phyloP scores from a whole-genome alignment of 176 grass and related monocot species.

The Zea mays region DNA sequence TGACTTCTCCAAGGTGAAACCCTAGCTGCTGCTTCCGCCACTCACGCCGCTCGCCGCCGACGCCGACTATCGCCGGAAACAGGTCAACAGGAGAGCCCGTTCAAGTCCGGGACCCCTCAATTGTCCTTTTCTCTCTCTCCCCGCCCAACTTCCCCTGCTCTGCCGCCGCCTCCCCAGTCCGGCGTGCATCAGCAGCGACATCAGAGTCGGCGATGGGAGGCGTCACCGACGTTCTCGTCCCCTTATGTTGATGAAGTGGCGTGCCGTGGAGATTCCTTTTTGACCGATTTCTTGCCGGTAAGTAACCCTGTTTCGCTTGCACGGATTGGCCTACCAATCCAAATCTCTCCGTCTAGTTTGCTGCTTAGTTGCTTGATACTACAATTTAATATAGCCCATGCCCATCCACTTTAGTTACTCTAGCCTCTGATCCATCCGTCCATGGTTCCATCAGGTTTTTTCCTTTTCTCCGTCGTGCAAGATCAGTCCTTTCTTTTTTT shows the following conservation, averaged over 20 bases:
- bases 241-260: background rate
- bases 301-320: background rate
- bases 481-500: background rate
- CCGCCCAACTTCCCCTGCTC: background rate
- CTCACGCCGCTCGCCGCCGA: slow-evolving; percentile 27
- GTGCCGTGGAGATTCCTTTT: background rate
- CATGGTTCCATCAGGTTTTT: background rate
- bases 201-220: background rate
- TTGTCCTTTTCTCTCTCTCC: background rate
- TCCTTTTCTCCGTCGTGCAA: background rate
- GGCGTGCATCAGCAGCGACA: background rate
- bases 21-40: slow-evolving; percentile 31
- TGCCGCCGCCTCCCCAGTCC: background rate
- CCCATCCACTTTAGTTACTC: background rate
- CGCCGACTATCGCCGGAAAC: background rate
- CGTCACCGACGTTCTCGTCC: background rate
- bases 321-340: too few relatives aligned
- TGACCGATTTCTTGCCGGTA: background rate
- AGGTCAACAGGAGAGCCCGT: background rate
- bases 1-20: slow-evolving; percentile 36
- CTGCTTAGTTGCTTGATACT: background rate
- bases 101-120: background rate
- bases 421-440: background rate
- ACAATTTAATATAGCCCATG: background rate
- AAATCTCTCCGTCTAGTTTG: background rate